A percentile compares a stretch with the other conserved stretches of the same genome.
These are phyloP conservation scores for Microcyclospora pomicola DNA, from an alignment of 2,329 filamentous ascomycete genomes.

Conservation along the genomic window DNA sequence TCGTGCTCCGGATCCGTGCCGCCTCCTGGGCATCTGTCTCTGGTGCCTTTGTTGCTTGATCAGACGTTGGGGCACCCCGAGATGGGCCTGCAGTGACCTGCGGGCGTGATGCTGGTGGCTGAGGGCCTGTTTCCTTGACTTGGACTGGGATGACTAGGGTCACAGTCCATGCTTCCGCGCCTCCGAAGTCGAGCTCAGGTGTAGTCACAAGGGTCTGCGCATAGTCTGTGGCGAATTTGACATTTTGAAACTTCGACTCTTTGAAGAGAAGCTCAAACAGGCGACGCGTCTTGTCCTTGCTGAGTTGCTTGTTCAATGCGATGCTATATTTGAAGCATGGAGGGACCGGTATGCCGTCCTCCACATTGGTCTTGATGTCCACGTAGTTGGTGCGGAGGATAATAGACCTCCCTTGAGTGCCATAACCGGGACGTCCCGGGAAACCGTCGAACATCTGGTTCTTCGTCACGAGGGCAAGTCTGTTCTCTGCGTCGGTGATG, in stretches of 20 bases:
- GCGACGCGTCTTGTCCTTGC: constrained; percentile 33
- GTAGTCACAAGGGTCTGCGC: constrained; percentile 23
- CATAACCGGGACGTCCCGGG: constrained; percentile 25
- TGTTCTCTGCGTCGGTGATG: constrained; percentile 10
- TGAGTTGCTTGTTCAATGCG: constrained; percentile 15
- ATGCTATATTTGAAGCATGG: constrained; percentile 28
- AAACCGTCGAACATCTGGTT: constrained; percentile 19
- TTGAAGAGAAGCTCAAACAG: constrained; percentile 34
- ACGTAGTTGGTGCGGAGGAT: constrained; percentile 32
- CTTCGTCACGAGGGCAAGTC: constrained; percentile 4
- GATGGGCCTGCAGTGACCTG: too few species aligned
- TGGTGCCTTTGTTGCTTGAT: constrained; percentile 1
- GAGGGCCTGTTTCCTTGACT: too few species aligned
- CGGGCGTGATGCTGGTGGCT: background rate
- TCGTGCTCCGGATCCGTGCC: constrained; percentile 9
- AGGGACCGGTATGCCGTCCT: constrained; percentile 15
- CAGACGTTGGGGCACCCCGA: background rate
- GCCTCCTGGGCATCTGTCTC: background rate
- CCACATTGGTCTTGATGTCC: constrained; percentile 20
- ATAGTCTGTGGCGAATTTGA: constrained; percentile 27
- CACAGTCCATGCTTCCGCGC: constrained; percentile 2
- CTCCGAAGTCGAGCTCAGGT: constrained; percentile 12
- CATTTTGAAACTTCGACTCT: constrained; percentile 18
- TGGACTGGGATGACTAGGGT: constrained; percentile 20
- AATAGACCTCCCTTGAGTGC: constrained; percentile 24